phyloP scores from a whole-genome alignment of 257 asterid genomes.

The Nicotiana otophora region DNA sequence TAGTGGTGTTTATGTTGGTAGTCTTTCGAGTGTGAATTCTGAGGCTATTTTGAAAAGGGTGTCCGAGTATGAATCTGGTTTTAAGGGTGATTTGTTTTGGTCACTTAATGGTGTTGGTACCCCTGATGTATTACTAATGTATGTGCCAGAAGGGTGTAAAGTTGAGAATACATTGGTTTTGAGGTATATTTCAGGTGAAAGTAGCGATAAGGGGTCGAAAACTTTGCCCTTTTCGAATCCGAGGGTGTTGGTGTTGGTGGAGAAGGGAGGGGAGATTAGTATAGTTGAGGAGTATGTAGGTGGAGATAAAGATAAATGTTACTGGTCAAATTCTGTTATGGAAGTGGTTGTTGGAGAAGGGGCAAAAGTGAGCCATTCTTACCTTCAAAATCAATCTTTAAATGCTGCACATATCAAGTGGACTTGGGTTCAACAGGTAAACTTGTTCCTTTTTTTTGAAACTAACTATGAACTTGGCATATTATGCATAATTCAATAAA shows the following conservation, averaged over 20 bases:
- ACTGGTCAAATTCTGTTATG: slow-evolving; percentile 82
- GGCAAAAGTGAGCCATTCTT: slow-evolving; percentile 74
- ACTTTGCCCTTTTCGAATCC: slow-evolving; percentile 77
- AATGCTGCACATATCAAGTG: slow-evolving; percentile 85
- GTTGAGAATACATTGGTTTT: slow-evolving; percentile 69
- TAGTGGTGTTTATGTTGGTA: slow-evolving; percentile 67
- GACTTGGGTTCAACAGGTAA: slow-evolving; percentile 87
- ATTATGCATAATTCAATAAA: neutral
- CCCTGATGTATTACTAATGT: slow-evolving; percentile 62
- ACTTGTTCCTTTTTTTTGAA: neutral
- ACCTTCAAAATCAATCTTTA: slow-evolving; percentile 68
- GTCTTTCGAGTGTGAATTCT: slow-evolving; percentile 42
- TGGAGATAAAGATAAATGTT: slow-evolving; percentile 48
- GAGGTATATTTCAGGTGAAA: slow-evolving; percentile 50
- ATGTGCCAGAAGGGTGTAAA: slow-evolving; percentile 78
- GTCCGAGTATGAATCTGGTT: slow-evolving; percentile 43
- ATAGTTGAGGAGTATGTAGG: slow-evolving; percentile 69
- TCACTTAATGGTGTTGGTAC: slow-evolving; percentile 89
- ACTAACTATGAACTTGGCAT: slow-evolving; percentile 13
- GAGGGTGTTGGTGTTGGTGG: slow-evolving; percentile 80
- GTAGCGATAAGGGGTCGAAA: slow-evolving; percentile 51
- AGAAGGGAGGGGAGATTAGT: slow-evolving; percentile 74
- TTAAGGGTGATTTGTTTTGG: slow-evolving; percentile 80
- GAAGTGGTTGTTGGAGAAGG: slow-evolving; percentile 67
- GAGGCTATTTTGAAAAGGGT: slow-evolving; percentile 51